Base-by-base conservation (phyloP, 2,329 filamentous ascomycete species). In the Monosporascus cannonballus region DNA sequence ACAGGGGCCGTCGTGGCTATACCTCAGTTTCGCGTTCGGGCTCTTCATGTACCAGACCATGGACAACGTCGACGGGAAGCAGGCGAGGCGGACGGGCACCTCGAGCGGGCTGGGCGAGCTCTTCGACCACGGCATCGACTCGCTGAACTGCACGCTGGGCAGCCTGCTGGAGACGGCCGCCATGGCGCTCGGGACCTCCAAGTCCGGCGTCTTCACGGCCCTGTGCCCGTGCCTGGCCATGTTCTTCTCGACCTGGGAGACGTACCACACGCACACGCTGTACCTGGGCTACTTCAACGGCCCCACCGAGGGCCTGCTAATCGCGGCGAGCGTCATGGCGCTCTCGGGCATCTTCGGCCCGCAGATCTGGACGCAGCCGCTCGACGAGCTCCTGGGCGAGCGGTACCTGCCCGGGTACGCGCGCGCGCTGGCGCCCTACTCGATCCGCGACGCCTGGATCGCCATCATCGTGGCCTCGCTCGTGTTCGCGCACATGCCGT, bases 221-320 rank as follows among this genome's bases (percentile, higher is more conserved):
- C 76, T 99, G 44, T 85, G 93, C 55, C 94, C 94, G 1, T 95
- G 91, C 62, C 76, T 99, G 45, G 90, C 94, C 55, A 99, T 99
- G 94, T 99, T 96, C 78, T 96, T 99, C 74, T 96, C 93, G 3
- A 99, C 94, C 2, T 99, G 94, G 94, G 94, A 99, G 74, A 99
- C 94, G 1, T 99, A 96, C 70, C 94, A 99, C 73, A 96, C 94
- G 5, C 94, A 99, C 70, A 97, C 94, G 0, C 77, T 99, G 6
- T 99, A 96, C 71, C 84, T 99, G 14, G 94, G 94, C 51, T 90
- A 93, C 69, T 88, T 99, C 81, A 99, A 99, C 69, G 94, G 94
- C 1, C 94, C 94, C 2, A 99, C 94, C 36, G 94, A 99, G 75
- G 94, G 94, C 20, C 77, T 99, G 36, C 85, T 97, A 50, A 86